Evolutionary conservation across 2,329 filamentous ascomycete genomes (phyloP).

Genomic region (Cercospora berteroae): DNA sequence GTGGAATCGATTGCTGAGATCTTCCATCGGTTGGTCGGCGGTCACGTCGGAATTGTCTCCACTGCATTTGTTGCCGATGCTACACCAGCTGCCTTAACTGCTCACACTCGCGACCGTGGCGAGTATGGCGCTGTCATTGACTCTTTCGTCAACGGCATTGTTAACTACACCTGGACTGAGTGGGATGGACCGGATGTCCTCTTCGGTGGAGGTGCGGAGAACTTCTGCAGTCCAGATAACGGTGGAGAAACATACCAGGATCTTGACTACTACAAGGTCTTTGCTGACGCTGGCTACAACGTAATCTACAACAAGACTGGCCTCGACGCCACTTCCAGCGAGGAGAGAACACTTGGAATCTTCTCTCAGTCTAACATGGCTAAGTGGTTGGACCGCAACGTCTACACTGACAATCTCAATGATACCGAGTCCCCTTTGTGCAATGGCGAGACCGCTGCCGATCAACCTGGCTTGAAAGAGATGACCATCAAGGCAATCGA

Average conservation of each 20-base stretch:
- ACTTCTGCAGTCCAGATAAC: constrained; percentile 60
- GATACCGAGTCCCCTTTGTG: constrained; percentile 68
- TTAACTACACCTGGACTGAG: constrained; percentile 78
- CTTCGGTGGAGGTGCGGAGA: constrained; percentile 76
- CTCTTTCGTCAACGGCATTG: constrained; percentile 70
- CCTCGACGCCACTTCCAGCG: constrained; percentile 57
- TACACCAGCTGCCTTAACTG: constrained; percentile 71
- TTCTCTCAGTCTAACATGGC: constrained; percentile 74
- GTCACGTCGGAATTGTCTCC: constrained; percentile 63
- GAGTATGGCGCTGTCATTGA: constrained; percentile 72
- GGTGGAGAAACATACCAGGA: constrained; percentile 63
- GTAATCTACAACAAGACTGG: constrained; percentile 73
- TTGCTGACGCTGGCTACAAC: constrained; percentile 69
- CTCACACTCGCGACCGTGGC: constrained; percentile 69
- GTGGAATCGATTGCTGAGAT: constrained; percentile 80
- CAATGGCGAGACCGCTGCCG: constrained; percentile 60
- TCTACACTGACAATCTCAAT: constrained; percentile 70
- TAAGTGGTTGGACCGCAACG: constrained; percentile 79
- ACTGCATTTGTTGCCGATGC: constrained; percentile 82
- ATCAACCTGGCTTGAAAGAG: constrained; percentile 80
- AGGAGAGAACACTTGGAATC: constrained; percentile 68
- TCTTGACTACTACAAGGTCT: constrained; percentile 70
- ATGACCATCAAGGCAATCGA: constrained; percentile 71
- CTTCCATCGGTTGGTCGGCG: constrained; percentile 66
- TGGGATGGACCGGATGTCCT: constrained; percentile 74